A percentile compares a stretch with the other conserved stretches of the same genome.
Conservation (phyloP, 2,329 filamentous ascomycete genomes). For the Claviceps sp. region DNA sequence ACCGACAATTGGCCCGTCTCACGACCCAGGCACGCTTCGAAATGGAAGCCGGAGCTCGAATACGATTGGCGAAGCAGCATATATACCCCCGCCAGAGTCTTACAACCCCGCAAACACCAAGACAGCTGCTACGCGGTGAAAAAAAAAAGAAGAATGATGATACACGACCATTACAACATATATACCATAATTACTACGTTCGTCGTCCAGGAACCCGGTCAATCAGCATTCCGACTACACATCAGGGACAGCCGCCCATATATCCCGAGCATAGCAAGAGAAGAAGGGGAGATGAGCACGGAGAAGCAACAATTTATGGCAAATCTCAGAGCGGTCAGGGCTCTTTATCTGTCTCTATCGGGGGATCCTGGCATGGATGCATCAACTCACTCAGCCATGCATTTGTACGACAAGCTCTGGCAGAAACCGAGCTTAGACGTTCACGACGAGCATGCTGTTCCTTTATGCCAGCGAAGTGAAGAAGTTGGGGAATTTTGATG, state of each 20-base stretch:
- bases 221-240: not conserved
- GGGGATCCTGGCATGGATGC: not conserved
- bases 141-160: not conserved
- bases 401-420: too few species aligned
- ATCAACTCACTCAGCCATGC: not conserved
- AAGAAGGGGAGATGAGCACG: not conserved
- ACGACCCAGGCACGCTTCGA: slow-evolving; percentile 32
- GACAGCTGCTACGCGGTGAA: slow-evolving; percentile 3
- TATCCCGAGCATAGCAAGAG: not conserved
- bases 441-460: not conserved
- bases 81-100: slow-evolving; percentile 24
- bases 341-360: not conserved
- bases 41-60: slow-evolving; percentile 35
- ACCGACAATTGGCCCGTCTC: slow-evolving; percentile 40
- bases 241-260: not conserved
- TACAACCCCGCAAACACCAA: slow-evolving; percentile 10
- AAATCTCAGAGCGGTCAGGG: not conserved
- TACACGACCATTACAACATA: not conserved
- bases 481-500: not conserved
- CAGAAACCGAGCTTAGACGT: not conserved
- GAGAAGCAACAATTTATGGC: not conserved
- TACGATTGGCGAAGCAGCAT: slow-evolving; percentile 25
- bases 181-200: not conserved
- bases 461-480: not conserved
- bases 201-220: not conserved